phyloP scores from a whole-genome alignment of 1,284 basidiomycete genomes.

The Bjerkandera adusta region DNA sequence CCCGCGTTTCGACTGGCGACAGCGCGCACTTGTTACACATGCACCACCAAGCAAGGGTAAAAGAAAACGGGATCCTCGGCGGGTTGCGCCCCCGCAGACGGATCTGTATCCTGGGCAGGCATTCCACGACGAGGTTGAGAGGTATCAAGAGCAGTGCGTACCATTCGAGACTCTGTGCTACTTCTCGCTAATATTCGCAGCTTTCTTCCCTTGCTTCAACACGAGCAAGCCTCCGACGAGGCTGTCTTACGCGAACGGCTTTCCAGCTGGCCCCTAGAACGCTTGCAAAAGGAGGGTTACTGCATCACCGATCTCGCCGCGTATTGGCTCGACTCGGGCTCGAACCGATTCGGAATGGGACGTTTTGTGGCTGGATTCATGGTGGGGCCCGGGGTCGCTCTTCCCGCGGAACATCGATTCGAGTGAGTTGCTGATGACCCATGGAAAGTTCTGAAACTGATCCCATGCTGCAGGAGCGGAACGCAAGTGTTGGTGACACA shows the following conservation, averaged over 20 bases:
- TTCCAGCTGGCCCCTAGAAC: conserved; percentile 58
- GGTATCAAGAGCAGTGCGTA: conserved; percentile 44
- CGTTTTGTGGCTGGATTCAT: conserved; percentile 60
- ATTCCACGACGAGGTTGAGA: conserved; percentile 42
- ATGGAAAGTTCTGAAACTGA: too few species aligned
- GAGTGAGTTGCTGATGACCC: too few species aligned
- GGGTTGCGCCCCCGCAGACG: not conserved
- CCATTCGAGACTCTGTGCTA: not conserved
- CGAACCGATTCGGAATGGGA: conserved; percentile 45
- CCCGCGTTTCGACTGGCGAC: conserved; percentile 39
- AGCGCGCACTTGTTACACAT: conserved; percentile 24
- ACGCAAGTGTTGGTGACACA: conserved; percentile 64
- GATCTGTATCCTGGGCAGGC: conserved; percentile 28
- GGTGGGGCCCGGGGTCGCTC: conserved; percentile 50
- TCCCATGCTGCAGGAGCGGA: conserved; percentile 49
- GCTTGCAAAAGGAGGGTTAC: conserved; percentile 66
- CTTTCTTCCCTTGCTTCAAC: conserved; percentile 59
- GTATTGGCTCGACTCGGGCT: conserved; percentile 55
- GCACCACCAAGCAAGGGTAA: not conserved
- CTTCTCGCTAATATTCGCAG: conserved; percentile 35
- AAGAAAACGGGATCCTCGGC: not conserved
- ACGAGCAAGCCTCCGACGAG: conserved; percentile 67
- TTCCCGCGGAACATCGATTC: conserved; percentile 58
- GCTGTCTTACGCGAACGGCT: conserved; percentile 58
- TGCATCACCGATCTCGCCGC: conserved; percentile 61